Conservation (phyloP, 2,329 filamentous ascomycete species). For the Ceratocystis alfenasii region DNA sequence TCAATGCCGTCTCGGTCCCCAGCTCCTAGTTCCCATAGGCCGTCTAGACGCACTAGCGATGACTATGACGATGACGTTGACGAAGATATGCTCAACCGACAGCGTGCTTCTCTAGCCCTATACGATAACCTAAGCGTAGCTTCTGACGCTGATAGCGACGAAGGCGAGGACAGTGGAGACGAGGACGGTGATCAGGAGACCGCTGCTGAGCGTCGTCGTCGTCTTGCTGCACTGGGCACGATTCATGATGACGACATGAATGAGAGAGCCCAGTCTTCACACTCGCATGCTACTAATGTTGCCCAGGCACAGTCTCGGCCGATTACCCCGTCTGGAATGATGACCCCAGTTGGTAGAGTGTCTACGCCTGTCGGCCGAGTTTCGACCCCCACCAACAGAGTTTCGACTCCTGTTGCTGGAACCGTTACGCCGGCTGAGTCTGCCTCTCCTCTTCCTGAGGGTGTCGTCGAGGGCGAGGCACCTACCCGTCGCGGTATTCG, state of each 20-base stretch:
- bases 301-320: conserved; percentile 40
- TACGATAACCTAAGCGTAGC: conserved; percentile 4
- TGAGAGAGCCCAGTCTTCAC: conserved; percentile 62
- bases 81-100: background rate
- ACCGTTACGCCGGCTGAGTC: conserved; percentile 37
- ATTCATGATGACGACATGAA: conserved; percentile 34
- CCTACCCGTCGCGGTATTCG: conserved; percentile 45
- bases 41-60: background rate
- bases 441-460: conserved; percentile 34
- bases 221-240: conserved; percentile 62
- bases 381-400: conserved; percentile 39
- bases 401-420: conserved; percentile 33
- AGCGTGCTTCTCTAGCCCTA: conserved; percentile 5
- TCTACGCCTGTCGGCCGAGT: conserved; percentile 31
- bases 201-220: conserved; percentile 58
- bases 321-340: conserved; percentile 38
- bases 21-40: background rate
- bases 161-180: conserved; percentile 47
- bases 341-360: conserved; percentile 33
- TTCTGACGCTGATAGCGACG: background rate
- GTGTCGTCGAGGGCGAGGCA: conserved; percentile 38
- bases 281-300: conserved; percentile 37
- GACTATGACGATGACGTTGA: conserved; percentile 12
- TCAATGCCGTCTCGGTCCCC: background rate
- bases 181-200: conserved; percentile 47